Percentiles rank a stretch among this genome's conserved stretches.
Conservation (phyloP, 148 eudicot genomes). For the Silene uniflora region DNA sequence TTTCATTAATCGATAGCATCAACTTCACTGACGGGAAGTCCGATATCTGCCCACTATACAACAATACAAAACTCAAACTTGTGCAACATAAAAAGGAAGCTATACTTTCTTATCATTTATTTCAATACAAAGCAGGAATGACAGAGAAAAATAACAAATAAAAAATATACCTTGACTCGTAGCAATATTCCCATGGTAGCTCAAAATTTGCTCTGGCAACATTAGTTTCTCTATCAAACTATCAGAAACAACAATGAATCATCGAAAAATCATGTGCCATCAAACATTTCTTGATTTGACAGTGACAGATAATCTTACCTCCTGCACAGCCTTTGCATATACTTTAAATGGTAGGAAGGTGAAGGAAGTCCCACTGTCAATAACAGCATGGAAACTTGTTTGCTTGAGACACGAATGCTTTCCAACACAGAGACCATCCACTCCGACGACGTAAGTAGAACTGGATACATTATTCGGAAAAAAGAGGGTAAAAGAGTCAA, state of each 20-base stretch:
- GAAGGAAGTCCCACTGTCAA: constrained; percentile 94
- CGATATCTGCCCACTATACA: constrained; percentile 44
- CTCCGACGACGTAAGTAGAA: constrained; percentile 66
- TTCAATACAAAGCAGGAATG: not conserved
- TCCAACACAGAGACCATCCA: constrained; percentile 73
- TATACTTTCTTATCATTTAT: not conserved
- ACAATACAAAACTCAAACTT: constrained; percentile 13
- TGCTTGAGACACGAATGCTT: constrained; percentile 60
- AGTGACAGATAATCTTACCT: constrained; percentile 40
- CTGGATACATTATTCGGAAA: constrained; percentile 29
- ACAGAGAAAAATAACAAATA: not conserved
- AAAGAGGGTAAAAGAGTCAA: constrained; percentile 12
- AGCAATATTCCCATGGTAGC: constrained; percentile 83
- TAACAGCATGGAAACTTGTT: constrained; percentile 60
- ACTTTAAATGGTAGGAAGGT: constrained; percentile 57
- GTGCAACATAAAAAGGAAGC: not conserved
- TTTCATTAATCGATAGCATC: constrained; percentile 53
- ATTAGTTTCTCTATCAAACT: constrained; percentile 82
- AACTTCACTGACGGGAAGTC: constrained; percentile 55
- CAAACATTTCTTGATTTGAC: constrained; percentile 7
- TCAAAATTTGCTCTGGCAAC: constrained; percentile 53
- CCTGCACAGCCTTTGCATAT: constrained; percentile 55
- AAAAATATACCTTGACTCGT: constrained; percentile 54
- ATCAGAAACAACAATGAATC: constrained; percentile 18
- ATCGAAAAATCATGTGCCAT: not conserved